phyloP scores from a whole-genome alignment of 352 stramenopile species.

The Pythium dissotocum region DNA sequence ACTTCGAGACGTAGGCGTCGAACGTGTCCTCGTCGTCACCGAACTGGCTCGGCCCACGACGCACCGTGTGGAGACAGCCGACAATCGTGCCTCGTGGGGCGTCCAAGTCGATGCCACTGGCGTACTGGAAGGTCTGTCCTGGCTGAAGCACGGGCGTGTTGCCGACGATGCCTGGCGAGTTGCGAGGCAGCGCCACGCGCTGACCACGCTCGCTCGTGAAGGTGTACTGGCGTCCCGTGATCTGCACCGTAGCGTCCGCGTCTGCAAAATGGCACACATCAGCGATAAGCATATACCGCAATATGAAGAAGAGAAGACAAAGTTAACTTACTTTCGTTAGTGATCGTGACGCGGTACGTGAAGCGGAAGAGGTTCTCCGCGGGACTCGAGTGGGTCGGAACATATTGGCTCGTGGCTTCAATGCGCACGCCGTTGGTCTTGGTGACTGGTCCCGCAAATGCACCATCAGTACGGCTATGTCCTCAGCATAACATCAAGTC shows the following conservation, averaged over 20 bases:
- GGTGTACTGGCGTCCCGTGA: conserved; percentile 73
- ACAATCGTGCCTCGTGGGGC: conserved; percentile 54
- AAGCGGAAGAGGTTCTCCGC: conserved; percentile 61
- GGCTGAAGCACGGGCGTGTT: conserved; percentile 60
- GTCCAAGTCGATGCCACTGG: conserved; percentile 76
- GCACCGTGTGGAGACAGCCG: conserved; percentile 66
- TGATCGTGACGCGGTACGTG: conserved; percentile 79
- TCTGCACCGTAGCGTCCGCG: conserved; percentile 50
- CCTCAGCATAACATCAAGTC: not conserved
- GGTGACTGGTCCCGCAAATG: conserved; percentile 41
- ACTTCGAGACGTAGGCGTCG: conserved; percentile 71
- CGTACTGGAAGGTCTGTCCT: conserved; percentile 80
- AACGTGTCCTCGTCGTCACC: conserved; percentile 45
- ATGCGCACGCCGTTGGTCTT: conserved; percentile 66
- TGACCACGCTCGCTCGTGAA: conserved; percentile 74
- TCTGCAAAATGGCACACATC: conserved; percentile 26
- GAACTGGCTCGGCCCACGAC: conserved; percentile 27
- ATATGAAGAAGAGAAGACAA: not conserved
- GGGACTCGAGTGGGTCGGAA: conserved; percentile 54
- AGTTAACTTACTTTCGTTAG: conserved; percentile 57
- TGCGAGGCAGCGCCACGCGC: conserved; percentile 52
- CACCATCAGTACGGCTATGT: not conserved
- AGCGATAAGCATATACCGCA: not conserved
- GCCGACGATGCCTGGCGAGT: conserved; percentile 73
- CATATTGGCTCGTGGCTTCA: conserved; percentile 74